These are phyloP conservation scores for Sophora flavescens DNA, from an alignment of 306 rosid species.

Conservation along the genomic window DNA sequence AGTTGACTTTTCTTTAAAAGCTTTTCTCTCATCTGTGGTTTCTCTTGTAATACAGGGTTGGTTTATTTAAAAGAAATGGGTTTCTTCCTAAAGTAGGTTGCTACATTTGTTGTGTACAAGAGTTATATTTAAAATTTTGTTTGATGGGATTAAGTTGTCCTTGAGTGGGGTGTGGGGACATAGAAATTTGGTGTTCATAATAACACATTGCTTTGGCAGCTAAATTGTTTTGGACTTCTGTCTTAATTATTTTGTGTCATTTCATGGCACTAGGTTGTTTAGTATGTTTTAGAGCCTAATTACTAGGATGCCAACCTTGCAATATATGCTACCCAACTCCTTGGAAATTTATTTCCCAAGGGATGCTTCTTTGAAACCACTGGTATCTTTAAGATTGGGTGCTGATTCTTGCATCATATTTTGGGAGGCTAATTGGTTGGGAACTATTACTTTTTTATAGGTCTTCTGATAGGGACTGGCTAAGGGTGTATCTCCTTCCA, in stretches of 20 bases:
- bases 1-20: neutral
- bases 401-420: neutral
- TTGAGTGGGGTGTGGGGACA: neutral
- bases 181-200: neutral
- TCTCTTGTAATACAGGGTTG: neutral
- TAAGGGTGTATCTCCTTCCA: no score
- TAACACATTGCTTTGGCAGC: neutral
- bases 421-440: no score
- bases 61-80: neutral
- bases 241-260: neutral
- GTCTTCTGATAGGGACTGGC: no score
- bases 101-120: neutral
- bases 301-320: neutral
- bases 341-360: neutral
- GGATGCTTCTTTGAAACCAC: neutral
- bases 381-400: neutral
- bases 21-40: neutral
- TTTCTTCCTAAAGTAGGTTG: constrained; percentile 9
- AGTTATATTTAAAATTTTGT: no score
- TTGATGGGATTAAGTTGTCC: constrained; percentile 1
- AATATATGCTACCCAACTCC: neutral
- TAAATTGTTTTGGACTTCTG: neutral
- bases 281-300: neutral
- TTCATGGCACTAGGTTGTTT: neutral
- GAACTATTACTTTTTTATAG: no score